Percentiles rank a stretch among this genome's conserved stretches.
Conservation (phyloP, 805 yeast species). For the Starmerella apis region DNA sequence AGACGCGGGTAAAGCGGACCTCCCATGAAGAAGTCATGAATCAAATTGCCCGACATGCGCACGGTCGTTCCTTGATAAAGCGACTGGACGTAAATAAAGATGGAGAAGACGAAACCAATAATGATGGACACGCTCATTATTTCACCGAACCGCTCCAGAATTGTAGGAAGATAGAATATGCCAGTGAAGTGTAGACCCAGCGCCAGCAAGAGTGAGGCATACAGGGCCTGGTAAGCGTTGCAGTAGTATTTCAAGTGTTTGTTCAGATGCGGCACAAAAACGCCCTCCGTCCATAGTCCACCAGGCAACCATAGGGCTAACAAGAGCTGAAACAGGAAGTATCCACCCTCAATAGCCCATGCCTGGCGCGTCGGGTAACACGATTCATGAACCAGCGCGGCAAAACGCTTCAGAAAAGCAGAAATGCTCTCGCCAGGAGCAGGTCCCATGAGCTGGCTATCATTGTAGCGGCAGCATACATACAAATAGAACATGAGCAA, state of each 20-base stretch:
- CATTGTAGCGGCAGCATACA: slow-evolving; percentile 74
- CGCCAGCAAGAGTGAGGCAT: slow-evolving; percentile 50
- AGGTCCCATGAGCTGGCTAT: slow-evolving; percentile 66
- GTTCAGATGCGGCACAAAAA: slow-evolving; percentile 73
- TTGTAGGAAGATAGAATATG: slow-evolving; percentile 58
- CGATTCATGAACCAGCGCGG: slow-evolving; percentile 34
- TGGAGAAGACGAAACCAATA: slow-evolving; percentile 60
- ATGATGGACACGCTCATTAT: slow-evolving; percentile 86
- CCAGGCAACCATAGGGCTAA: slow-evolving; percentile 86
- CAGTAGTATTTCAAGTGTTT: slow-evolving; percentile 84
- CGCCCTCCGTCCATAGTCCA: slow-evolving; percentile 79
- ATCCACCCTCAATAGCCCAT: slow-evolving; percentile 61
- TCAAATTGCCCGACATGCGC: slow-evolving; percentile 79
- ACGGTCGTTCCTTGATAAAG: slow-evolving; percentile 64
- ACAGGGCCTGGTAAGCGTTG: slow-evolving; percentile 81
- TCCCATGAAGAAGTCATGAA: slow-evolving; percentile 93
- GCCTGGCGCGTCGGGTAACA: slow-evolving; percentile 42
- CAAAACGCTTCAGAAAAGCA: slow-evolving; percentile 44
- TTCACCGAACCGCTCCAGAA: slow-evolving; percentile 76
- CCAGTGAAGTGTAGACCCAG: slow-evolving; percentile 62
- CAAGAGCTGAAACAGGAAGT: slow-evolving; percentile 54
- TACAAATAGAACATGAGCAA: slow-evolving; percentile 93
- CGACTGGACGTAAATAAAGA: slow-evolving; percentile 60
- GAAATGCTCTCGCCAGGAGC: slow-evolving; percentile 38
- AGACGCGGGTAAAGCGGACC: slow-evolving; percentile 94